Base-by-base conservation (phyloP, 441 rosid species). In the Brassica balearica region DNA sequence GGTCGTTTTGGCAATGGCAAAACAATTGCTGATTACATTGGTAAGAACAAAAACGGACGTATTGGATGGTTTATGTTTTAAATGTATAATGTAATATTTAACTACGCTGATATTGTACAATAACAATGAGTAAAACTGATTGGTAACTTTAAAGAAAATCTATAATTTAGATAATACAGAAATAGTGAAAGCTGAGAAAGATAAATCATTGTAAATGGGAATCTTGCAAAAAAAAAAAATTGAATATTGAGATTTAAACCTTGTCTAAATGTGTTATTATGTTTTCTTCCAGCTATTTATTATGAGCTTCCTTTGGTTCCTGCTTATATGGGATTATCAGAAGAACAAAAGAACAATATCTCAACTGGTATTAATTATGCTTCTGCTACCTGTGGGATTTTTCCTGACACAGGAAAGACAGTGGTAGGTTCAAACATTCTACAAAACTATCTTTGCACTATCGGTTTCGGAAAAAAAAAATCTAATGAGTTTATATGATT, bases 1-100 rank as follows among this genome's bases (percentile, higher is more conserved):
- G 90, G 90, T 8, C 78, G 89, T 8, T 86, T 86, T 69, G 27
- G 83, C 55, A 69, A 87, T 72, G 88, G 89, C 29, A 86, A 80
- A 74, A 74, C 84, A 25, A 81, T 84, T 6, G 48, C 85, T 6
- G 90, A 87, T 71, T 56, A 73, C 8, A 27, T 84, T 53, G 90
- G 90, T 91, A 81, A 68, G 73, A 46, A 22, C 32, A 22, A 19
- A 17, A 8, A 0, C 34, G 46, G 11, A 8, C 32, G 32, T 1
- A 8, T 43, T 19, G 22, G 60, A 55, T 15, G 60, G 60, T 15
- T 55, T 15, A 55, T 7, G 10, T 55, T 55, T 15, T 2, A 55
- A 53, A 6, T 53, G 22, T 14, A 15, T 6, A 20, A 55, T 15
- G 7, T 36, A 32, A 6, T 32, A 14, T 14, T 51, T 51, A 14